Base-by-base conservation (phyloP, 306 rosid species). In the Glycine soja region DNA sequence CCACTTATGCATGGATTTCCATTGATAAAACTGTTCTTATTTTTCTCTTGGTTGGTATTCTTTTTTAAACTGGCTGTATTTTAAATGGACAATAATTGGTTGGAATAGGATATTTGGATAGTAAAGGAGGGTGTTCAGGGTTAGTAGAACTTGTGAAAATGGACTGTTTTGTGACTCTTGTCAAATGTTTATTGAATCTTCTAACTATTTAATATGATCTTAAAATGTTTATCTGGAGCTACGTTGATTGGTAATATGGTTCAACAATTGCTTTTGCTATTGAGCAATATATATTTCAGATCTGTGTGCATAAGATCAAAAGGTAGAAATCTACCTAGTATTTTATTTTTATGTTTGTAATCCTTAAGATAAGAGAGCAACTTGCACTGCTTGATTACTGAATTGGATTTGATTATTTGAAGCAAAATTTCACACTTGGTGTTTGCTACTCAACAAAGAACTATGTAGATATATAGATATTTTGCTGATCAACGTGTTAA, bases 391-490 rank as follows among this genome's bases (percentile, higher is more conserved):
- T 48, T 61, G 64, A 42, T 15, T 66, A 66, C 59, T 52, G 13
- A 43, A 70, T 34, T 40, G 3, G 56, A 18, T 64, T 15, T 24
- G 30, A 24, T 24, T 24, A 24, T 24, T 24, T 74, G 15, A 14
- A 42, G 59, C 74, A 10, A 9, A 42, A 8, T 59, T 67, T 74
- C 7, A 19, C 43, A 7, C 10, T 6, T 6, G 32, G 46, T 68
- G 24, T 75, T 47, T 58, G 24, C 73, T 36, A 48, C 63, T 78
- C 63, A 67, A 65, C 42, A 38, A 74, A 52, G 51, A 73, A 59
- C 42, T 50, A 14, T 11, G 5, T 7, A 63, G n/a, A 67, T 36
- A 48, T 54, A 48, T 47, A 72, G 10, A 70, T 67, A 45, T 58
- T 67, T 52, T 63, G 38, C 47, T 52, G 15, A 72, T 52, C 61